A percentile compares a stretch with the other conserved stretches of the same genome.
Evolutionary conservation across 2,329 filamentous ascomycete species (phyloP).

Genomic region (Pseudomassariella vexata): DNA sequence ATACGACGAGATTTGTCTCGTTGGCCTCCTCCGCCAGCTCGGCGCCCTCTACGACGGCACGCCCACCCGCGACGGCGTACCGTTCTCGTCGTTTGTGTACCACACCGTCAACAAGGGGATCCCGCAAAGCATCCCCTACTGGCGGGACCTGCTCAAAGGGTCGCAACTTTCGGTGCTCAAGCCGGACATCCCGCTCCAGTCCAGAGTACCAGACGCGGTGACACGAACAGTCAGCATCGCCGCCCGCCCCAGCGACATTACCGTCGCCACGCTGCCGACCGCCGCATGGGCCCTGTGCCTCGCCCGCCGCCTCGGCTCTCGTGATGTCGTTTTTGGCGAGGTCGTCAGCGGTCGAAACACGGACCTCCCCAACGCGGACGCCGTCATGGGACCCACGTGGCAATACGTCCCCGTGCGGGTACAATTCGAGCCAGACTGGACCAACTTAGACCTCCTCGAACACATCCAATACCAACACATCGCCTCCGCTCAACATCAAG

Average conservation of each 20-base stretch:
- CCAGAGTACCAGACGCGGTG: slow-evolving; percentile 34
- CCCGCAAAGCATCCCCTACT: slow-evolving; percentile 52
- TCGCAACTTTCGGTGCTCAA: slow-evolving; percentile 43
- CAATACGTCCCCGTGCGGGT: slow-evolving; percentile 62
- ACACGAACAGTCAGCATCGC: slow-evolving; percentile 39
- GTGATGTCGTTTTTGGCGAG: slow-evolving; percentile 60
- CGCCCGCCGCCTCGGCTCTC: slow-evolving; percentile 42
- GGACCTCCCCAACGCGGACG: slow-evolving; percentile 47
- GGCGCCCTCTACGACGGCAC: slow-evolving; percentile 41
- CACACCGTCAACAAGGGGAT: slow-evolving; percentile 34
- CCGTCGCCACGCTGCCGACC: slow-evolving; percentile 59
- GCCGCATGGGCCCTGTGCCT: slow-evolving; percentile 61
- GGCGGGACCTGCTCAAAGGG: slow-evolving; percentile 51
- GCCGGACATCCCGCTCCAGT: slow-evolving; percentile 30
- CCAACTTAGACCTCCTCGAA: slow-evolving; percentile 44
- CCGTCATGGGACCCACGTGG: slow-evolving; percentile 59
- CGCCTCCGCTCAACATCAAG: slow-evolving; percentile 48
- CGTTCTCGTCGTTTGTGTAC: slow-evolving; percentile 41
- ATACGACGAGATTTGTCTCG: slow-evolving; percentile 63
- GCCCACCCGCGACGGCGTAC: slow-evolving; percentile 24
- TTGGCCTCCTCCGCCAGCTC: slow-evolving; percentile 55
- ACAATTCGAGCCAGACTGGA: slow-evolving; percentile 44
- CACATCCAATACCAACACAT: slow-evolving; percentile 53
- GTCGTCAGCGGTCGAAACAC: slow-evolving; percentile 61
- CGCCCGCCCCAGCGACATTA: slow-evolving; percentile 47